phyloP scores from a whole-genome alignment of 2,329 filamentous ascomycete genomes.

The Magnaporthales sp. region DNA sequence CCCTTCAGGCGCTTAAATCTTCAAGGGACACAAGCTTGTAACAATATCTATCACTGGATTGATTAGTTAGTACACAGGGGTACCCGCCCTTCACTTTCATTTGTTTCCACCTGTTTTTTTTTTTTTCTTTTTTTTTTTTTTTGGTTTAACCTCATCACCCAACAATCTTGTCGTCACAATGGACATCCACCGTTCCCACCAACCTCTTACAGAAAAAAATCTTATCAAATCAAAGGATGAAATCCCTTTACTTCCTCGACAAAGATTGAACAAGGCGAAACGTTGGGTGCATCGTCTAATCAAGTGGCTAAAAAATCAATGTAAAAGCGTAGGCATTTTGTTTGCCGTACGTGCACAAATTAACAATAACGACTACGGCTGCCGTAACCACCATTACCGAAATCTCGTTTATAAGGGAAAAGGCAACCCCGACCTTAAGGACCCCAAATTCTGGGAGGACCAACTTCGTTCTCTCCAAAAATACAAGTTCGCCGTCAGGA shows the following conservation, averaged over 20 bases:
- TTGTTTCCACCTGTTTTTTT: background rate
- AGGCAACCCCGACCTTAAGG: background rate
- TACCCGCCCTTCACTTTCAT: too few relatives aligned
- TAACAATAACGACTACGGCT: background rate
- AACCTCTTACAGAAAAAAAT: background rate
- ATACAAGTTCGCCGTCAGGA: background rate
- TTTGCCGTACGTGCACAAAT: background rate
- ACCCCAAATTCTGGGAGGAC: background rate
- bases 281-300: background rate
- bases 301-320: background rate
- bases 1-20: too few relatives aligned
- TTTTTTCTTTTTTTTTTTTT: too few relatives aligned
- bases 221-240: background rate
- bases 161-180: background rate
- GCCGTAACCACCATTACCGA: background rate
- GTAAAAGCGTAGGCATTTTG: background rate
- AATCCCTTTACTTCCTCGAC: background rate
- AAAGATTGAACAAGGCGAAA: background rate
- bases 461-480: conserved; percentile 1
- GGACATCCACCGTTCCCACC: background rate
- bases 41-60: too few relatives aligned
- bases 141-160: background rate
- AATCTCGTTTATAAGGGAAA: background rate
- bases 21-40: too few relatives aligned
- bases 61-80: too few relatives aligned